These are phyloP conservation scores for Avena sativa DNA, from an alignment of 176 grass and related monocot genomes.

Conservation along the genomic window DNA sequence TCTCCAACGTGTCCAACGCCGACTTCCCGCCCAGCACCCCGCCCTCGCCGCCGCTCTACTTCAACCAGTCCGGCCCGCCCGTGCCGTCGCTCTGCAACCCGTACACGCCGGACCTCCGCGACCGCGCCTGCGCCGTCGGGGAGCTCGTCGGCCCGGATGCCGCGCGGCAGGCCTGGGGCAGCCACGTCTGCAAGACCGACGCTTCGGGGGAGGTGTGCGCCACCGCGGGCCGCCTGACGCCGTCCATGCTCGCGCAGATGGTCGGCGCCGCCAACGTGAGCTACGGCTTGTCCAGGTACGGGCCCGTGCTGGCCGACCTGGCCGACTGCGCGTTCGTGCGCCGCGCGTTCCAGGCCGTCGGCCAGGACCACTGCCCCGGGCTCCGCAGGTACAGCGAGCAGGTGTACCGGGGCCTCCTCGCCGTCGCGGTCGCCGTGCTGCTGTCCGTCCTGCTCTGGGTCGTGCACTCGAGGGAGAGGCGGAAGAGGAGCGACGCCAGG, in stretches of 20 bases:
- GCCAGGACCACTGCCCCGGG: slow-evolving; percentile 50
- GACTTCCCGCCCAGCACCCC: slow-evolving; percentile 15
- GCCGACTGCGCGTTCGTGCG: slow-evolving; percentile 64
- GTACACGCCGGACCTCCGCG: slow-evolving; percentile 42
- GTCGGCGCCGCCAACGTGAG: slow-evolving; percentile 49
- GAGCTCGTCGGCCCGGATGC: slow-evolving; percentile 45
- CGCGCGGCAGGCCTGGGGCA: slow-evolving; percentile 33
- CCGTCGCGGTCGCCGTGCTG: slow-evolving; percentile 41
- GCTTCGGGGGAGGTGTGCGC: slow-evolving; percentile 35
- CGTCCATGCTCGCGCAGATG: slow-evolving; percentile 53
- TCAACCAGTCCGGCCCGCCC: slow-evolving; percentile 60
- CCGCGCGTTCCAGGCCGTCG: slow-evolving; percentile 52
- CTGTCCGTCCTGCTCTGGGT: slow-evolving; percentile 56
- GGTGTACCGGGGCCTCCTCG: slow-evolving; percentile 55
- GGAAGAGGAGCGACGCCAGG: slow-evolving; percentile 43
- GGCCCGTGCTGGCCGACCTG: slow-evolving; percentile 39
- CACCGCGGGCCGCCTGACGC: slow-evolving; percentile 44
- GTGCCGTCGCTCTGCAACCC: slow-evolving; percentile 65
- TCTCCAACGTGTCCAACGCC: slow-evolving; percentile 51
- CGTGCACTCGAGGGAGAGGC: slow-evolving; percentile 45
- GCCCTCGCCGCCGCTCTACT: slow-evolving; percentile 26
- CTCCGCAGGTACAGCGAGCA: slow-evolving; percentile 50
- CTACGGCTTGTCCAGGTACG: slow-evolving; percentile 56
- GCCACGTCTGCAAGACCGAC: slow-evolving; percentile 18
- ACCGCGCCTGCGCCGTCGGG: slow-evolving; percentile 41